phyloP scores from a whole-genome alignment of 148 eudicot species.

The Cornus suecica region DNA sequence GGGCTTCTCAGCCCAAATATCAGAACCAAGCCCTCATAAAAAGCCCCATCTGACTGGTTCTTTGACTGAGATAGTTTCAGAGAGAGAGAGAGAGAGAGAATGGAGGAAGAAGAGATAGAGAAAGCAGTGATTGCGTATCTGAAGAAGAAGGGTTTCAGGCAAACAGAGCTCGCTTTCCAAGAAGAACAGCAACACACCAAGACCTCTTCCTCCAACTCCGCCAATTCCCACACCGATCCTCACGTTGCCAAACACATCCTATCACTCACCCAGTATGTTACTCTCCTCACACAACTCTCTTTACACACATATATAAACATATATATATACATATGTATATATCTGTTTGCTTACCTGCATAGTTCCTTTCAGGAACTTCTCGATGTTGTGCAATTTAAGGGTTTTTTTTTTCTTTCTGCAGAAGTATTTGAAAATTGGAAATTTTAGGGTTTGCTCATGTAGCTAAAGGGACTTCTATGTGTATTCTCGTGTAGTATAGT shows the following conservation, averaged over 20 bases:
- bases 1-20: too few species aligned
- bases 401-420: too few species aligned
- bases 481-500: too few species aligned
- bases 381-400: background rate
- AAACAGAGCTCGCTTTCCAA: constrained; percentile 70
- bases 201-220: constrained; percentile 38
- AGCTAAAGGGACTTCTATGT: background rate
- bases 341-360: background rate
- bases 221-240: constrained; percentile 54
- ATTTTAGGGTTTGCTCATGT: background rate
- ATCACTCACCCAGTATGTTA: constrained; percentile 49
- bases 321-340: background rate
- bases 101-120: constrained; percentile 82
- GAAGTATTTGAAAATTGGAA: background rate
- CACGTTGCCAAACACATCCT: constrained; percentile 65
- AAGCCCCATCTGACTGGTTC: too few species aligned
- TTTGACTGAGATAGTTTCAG: background rate
- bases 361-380: background rate
- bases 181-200: constrained; percentile 59
- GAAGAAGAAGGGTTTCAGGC: constrained; percentile 87
- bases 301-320: background rate
- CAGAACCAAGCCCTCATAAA: too few species aligned
- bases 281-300: background rate
- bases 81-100: constrained; percentile 18
- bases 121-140: constrained; percentile 75